These are phyloP conservation scores for Aspergillus biplanus DNA, from an alignment of 495 filamentous ascomycete genomes.

Conservation along the genomic window DNA sequence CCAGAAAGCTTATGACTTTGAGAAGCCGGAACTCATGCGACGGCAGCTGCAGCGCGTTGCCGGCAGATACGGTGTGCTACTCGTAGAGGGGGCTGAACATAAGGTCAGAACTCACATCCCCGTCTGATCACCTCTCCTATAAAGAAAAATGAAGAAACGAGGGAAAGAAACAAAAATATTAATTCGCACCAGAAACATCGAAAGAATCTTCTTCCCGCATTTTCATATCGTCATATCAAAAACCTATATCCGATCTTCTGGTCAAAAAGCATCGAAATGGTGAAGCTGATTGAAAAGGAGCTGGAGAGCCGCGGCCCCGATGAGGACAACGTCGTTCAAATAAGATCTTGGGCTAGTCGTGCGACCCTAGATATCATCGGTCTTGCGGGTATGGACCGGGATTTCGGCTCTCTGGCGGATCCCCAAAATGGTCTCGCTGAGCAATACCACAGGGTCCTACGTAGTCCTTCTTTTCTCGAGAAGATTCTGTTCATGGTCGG, in stretches of 20 bases:
- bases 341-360: constrained; percentile 66
- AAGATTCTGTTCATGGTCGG: constrained; percentile 45
- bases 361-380: constrained; percentile 91
- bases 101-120: constrained; percentile 45
- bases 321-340: constrained; percentile 53
- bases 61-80: constrained; percentile 70
- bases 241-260: constrained; percentile 86
- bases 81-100: constrained; percentile 87
- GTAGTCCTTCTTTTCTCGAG: constrained; percentile 17
- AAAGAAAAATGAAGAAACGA: too few relatives aligned
- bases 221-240: constrained; percentile 83
- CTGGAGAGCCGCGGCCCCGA: constrained; percentile 25
- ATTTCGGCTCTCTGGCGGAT: constrained; percentile 74
- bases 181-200: constrained; percentile 55
- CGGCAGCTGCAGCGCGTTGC: constrained; percentile 63
- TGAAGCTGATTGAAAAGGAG: constrained; percentile 44
- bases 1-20: constrained; percentile 75
- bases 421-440: constrained; percentile 63
- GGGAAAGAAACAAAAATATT: too few relatives aligned
- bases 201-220: constrained; percentile 80
- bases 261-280: constrained; percentile 62
- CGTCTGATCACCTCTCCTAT: too few relatives aligned
- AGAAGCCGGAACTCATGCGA: constrained; percentile 66
- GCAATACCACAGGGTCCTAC: constrained; percentile 62
- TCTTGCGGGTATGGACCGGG: constrained; percentile 77